A percentile compares a stretch with the other conserved stretches of the same genome.
Conservation (phyloP, 768 basidiomycete genomes). For the Lactarius hatsudake region DNA sequence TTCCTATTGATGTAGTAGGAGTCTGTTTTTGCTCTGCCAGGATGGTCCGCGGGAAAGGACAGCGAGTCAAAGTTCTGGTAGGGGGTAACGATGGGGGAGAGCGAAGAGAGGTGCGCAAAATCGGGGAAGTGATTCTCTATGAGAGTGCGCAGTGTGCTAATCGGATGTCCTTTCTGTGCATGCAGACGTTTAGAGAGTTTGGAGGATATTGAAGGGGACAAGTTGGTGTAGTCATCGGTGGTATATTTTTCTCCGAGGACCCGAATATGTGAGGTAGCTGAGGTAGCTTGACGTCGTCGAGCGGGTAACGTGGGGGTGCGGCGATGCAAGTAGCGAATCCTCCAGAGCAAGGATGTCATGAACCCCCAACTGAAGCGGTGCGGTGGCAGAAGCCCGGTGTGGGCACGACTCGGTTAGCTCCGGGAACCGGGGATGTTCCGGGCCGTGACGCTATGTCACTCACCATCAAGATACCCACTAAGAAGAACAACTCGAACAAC, state of each 20-base stretch:
- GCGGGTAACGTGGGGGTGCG: neutral
- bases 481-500: constrained; percentile 17
- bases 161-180: constrained; percentile 73
- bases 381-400: neutral
- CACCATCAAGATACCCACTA: constrained; percentile 24
- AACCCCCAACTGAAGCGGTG: neutral
- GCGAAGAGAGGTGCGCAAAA: constrained; percentile 68
- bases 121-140: constrained; percentile 82
- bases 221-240: constrained; percentile 79
- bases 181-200: constrained; percentile 80
- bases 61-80: constrained; percentile 95
- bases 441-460: constrained; percentile 15
- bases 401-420: neutral
- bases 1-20: constrained; percentile 93
- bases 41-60: constrained; percentile 90
- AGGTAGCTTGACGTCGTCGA: constrained; percentile 1
- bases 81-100: constrained; percentile 88
- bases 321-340: neutral
- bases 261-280: constrained; percentile 34
- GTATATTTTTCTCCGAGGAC: constrained; percentile 68
- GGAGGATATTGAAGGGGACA: constrained; percentile 78
- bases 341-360: constrained; percentile 2
- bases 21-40: constrained; percentile 86
- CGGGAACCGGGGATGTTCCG: neutral
- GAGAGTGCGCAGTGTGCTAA: constrained; percentile 77